Percentiles rank a stretch among this genome's conserved stretches.
Evolutionary conservation across 805 yeast genomes (phyloP).

Genomic region (Barnettozyma sp.): DNA sequence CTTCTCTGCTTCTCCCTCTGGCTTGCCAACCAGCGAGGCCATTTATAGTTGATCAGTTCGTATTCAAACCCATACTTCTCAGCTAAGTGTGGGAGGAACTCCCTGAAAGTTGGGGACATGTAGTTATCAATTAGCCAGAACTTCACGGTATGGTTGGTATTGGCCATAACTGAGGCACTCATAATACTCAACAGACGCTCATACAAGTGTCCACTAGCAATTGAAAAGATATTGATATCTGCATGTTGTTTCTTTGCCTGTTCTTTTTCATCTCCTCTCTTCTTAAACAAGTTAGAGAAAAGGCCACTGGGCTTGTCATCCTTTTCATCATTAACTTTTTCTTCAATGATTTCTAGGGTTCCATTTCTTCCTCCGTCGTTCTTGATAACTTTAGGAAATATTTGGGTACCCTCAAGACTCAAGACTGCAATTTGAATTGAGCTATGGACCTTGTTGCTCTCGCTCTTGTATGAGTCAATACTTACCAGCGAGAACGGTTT

Average conservation of each 20-base stretch:
- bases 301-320: conserved; percentile 12
- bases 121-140: conserved; percentile 86
- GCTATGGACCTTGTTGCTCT: conserved; percentile 5
- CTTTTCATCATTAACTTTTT: conserved; percentile 7
- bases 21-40: conserved; percentile 86
- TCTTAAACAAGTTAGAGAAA: conserved; percentile 13
- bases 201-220: conserved; percentile 76
- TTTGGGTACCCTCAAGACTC: conserved; percentile 38
- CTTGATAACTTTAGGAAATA: conserved; percentile 40
- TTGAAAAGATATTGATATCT: conserved; percentile 70
- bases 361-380: conserved; percentile 33
- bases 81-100: conserved; percentile 54
- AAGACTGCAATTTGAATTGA: conserved; percentile 30
- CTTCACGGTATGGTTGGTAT: conserved; percentile 58
- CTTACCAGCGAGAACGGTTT: conserved; percentile 35
- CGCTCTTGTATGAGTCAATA: conserved; percentile 21
- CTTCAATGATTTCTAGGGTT: conserved; percentile 13
- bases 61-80: conserved; percentile 55
- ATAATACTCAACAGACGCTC: conserved; percentile 71
- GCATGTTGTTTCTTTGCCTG: no score
- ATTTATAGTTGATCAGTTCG: conserved; percentile 75
- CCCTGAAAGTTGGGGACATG: conserved; percentile 62
- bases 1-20: conserved; percentile 76
- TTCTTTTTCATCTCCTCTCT: conserved; percentile 4
- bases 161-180: conserved; percentile 68